Evolutionary conservation across 768 basidiomycete genomes (phyloP), one percentile per base, ranked within the genome.

Genomic region (Rossbeevera mucosa): DNA sequence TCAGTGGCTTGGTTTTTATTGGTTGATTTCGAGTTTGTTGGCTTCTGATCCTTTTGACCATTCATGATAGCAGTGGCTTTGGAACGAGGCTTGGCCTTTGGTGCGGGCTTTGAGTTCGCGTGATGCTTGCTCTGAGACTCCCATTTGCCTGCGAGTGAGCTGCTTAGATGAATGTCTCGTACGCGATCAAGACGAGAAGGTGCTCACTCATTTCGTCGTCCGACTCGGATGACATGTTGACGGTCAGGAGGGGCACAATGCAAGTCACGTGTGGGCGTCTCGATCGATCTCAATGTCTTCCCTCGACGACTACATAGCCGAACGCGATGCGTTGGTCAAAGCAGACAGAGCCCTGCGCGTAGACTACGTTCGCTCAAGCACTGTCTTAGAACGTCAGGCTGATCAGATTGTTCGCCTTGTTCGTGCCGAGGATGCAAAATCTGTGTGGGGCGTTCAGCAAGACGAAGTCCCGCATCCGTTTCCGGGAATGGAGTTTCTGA

Each of bases 401-500:
- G 88, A 89, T 56, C 65, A 67, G 49, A 72, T 82, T 47, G 63
- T 84, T 29, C 74, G 85, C 20, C 64, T 66, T 24, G 76, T 90
- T 50, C 80, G 87, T 29, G 65, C 72, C 0, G 53, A 61, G 8
- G 87, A 90, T 59, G 79, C 76, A 0, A 60, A 66, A 21, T 74
- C 76, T 0, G 71, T 88, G n/a, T 89, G 87, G 88, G 73, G 60
- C 31, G 68, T 67, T 43, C 78, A 82, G 21, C 72, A 79, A 54
- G 72, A 77, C 14, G 74, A 74, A 4, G 71, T 81, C 43, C 79
- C 76, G 4, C 80, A 88, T 58, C 74, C 82, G 1, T 89, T 86
- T 57, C 86, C 86, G 20, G 88, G 88, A 40, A 88, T 88, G 85
- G 85, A 81, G 58, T 90, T 88, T 59, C 68, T 88, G 56, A 88